These are phyloP conservation scores for Neurospora cerealis DNA, from an alignment of 495 filamentous ascomycete genomes.

Conservation along the genomic window DNA sequence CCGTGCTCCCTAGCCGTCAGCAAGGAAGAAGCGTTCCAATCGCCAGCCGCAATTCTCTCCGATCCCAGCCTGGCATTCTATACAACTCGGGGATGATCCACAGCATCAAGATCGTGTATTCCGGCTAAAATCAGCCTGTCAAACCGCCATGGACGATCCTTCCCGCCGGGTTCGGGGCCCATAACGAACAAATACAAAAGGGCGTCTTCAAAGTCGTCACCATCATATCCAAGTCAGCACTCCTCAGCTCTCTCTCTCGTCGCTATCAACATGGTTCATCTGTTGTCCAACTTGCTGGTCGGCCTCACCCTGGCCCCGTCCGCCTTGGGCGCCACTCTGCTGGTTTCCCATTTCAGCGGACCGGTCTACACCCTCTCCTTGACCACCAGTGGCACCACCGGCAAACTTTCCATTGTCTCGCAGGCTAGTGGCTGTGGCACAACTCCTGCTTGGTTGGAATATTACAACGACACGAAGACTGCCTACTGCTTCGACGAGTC, in stretches of 20 bases:
- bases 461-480: constrained; percentile 30
- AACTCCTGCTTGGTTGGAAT: constrained; percentile 47
- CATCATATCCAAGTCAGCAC: background rate
- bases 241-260: background rate
- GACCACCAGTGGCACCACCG: constrained; percentile 11
- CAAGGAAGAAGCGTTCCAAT: background rate
- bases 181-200: background rate
- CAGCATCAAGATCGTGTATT: background rate
- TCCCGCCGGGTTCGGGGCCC: background rate
- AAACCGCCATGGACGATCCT: background rate
- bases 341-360: constrained; percentile 35
- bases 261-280: background rate
- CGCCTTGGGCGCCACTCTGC: constrained; percentile 25
- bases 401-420: constrained; percentile 22
- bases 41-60: background rate
- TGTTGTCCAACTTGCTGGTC: constrained; percentile 3
- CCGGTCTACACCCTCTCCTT: constrained; percentile 29
- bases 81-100: background rate
- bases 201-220: background rate
- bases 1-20: background rate
- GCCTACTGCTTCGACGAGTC: constrained; percentile 55
- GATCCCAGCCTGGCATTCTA: background rate
- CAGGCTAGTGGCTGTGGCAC: constrained; percentile 24
- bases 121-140: background rate
- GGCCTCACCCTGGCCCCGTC: constrained; percentile 14